phyloP scores from a whole-genome alignment of 2,329 filamentous ascomycete species.

The Penicillium sp. region DNA sequence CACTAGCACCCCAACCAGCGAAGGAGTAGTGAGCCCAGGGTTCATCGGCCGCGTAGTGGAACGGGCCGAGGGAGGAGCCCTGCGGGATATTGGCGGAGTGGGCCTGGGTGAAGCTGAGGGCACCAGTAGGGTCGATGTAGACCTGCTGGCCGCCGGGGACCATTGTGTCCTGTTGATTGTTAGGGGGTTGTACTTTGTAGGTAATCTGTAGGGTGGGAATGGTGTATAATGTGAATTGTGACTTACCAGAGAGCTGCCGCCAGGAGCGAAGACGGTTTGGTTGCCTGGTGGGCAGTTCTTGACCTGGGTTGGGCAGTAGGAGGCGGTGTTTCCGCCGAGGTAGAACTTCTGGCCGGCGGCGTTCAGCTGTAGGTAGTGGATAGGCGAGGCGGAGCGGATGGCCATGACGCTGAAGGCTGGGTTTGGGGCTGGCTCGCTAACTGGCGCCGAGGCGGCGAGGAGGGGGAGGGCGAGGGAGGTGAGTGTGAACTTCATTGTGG shows the following conservation, averaged over 20 bases:
- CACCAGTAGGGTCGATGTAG: conserved; percentile 49
- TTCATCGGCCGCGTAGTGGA: conserved; percentile 33
- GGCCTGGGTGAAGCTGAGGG: conserved; percentile 49
- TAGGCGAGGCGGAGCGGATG: conserved; percentile 41
- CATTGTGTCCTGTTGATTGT: conserved; percentile 35
- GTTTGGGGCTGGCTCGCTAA: conserved; percentile 8
- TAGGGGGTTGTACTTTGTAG: conserved; percentile 15
- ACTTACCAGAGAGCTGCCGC: conserved; percentile 31
- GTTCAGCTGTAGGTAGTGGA: conserved; percentile 43
- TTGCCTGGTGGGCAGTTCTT: conserved; percentile 41
- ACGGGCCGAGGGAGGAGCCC: conserved; percentile 46
- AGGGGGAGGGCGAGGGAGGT: conserved; percentile 22
- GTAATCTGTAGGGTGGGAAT: not conserved
- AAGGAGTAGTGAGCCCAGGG: conserved; percentile 27
- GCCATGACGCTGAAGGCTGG: conserved; percentile 39
- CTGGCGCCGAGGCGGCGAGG: conserved; percentile 22
- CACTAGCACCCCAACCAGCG: conserved; percentile 29
- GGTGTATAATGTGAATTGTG: conserved; percentile 6
- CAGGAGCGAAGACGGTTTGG: conserved; percentile 40
- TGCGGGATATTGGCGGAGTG: conserved; percentile 48
- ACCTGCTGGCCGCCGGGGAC: conserved; percentile 58
- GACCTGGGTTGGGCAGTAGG: conserved; percentile 43
- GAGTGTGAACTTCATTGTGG: conserved; percentile 23
- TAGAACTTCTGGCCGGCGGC: conserved; percentile 45
- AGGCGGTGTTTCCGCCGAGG: conserved; percentile 40